Conservation (phyloP, 2,329 filamentous ascomycete species). For the Diaporthe caulivora region DNA sequence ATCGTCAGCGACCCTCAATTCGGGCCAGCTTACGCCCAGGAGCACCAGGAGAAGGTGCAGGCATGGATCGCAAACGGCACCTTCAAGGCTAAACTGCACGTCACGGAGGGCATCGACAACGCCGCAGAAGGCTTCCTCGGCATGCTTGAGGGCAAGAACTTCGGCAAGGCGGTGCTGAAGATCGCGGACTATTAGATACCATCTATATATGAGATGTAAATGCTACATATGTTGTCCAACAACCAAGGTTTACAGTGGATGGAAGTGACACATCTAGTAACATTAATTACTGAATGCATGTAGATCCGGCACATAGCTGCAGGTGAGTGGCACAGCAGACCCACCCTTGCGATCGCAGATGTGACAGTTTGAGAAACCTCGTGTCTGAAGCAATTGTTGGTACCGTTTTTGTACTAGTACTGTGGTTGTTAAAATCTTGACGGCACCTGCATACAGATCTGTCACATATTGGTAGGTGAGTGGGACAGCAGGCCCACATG, state of each 20-base stretch:
- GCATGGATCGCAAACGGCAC: conserved; percentile 82
- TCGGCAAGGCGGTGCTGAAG: conserved; percentile 87
- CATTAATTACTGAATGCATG: no score
- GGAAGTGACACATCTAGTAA: not conserved
- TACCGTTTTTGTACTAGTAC: no score
- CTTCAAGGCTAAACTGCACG: conserved; percentile 76
- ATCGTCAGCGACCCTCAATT: conserved; percentile 76
- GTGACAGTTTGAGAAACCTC: no score
- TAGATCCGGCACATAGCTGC: no score
- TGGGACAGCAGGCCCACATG: not conserved
- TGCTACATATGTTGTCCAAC: not conserved
- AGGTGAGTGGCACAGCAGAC: not conserved
- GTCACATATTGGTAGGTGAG: not conserved
- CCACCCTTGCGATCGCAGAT: not conserved
- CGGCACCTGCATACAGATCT: not conserved
- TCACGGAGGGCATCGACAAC: conserved; percentile 83
- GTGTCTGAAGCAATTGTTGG: no score
- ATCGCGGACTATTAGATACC: conserved; percentile 46
- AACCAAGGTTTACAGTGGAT: not conserved
- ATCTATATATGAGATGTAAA: not conserved
- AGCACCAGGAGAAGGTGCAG: conserved; percentile 82
- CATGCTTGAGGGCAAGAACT: conserved; percentile 83
- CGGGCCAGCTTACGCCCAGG: conserved; percentile 73
- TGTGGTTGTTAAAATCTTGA: no score
- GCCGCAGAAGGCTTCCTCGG: conserved; percentile 79